Conservation (phyloP, 2,329 filamentous ascomycete genomes). For the Pseudocercospora fuligena region DNA sequence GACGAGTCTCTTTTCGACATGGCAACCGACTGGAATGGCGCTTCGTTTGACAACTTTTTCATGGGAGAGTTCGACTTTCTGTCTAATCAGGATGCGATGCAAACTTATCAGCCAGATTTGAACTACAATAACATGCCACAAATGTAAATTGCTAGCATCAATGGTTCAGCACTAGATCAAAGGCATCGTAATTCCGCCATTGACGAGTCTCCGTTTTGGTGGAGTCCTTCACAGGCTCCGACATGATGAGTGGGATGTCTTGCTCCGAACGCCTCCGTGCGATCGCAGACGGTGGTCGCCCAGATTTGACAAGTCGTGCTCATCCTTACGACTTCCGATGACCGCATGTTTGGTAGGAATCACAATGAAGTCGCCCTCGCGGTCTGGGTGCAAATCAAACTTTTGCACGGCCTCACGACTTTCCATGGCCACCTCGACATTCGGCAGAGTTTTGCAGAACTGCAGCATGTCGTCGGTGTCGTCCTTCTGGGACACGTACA, state of each 20-base stretch:
- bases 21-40: slow-evolving; percentile 31
- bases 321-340: slow-evolving; percentile 43
- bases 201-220: slow-evolving; percentile 18
- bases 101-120: slow-evolving; percentile 33
- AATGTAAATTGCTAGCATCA: slow-evolving; percentile 16
- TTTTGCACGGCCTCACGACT: slow-evolving; percentile 41
- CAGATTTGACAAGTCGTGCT: slow-evolving; percentile 45
- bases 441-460: slow-evolving; percentile 37
- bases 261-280: slow-evolving; percentile 51
- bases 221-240: slow-evolving; percentile 30
- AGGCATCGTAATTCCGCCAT: slow-evolving; percentile 49
- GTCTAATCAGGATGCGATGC: slow-evolving; percentile 34
- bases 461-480: slow-evolving; percentile 39
- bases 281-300: slow-evolving; percentile 45
- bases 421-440: slow-evolving; percentile 43
- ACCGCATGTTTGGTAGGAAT: slow-evolving; percentile 45
- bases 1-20: slow-evolving; percentile 37
- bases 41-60: slow-evolving; percentile 36
- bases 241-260: slow-evolving; percentile 45
- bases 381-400: slow-evolving; percentile 48
- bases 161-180: slow-evolving; percentile 46
- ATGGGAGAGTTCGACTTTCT: slow-evolving; percentile 41
- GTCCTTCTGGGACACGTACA: slow-evolving; percentile 41
- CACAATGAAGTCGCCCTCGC: slow-evolving; percentile 50
- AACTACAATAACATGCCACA: slow-evolving; percentile 31